Evolutionary conservation across 441 rosid species (phyloP), one percentile per base, ranked within the genome.

Genomic region (Erodium trifolium): DNA sequence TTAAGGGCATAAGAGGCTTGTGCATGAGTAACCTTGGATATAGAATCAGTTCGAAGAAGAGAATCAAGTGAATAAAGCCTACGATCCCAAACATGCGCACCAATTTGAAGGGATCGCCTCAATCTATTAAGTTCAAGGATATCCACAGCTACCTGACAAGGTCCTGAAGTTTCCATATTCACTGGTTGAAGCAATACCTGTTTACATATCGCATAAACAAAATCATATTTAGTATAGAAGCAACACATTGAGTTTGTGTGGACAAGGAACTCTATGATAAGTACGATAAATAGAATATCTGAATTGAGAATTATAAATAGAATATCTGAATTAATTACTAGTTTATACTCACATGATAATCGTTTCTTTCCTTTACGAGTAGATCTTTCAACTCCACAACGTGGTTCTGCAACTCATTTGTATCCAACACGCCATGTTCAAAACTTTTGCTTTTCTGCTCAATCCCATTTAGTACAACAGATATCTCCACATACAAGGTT

Each of bases 71-170:
- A 82, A 84, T 74, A 79, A 9, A 95, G 87, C 63, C 88, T 90
- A 67, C 89, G 86, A 75, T 95, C 97, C 99, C 99, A 95, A 82
- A 88, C 78, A 80, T 83, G 83, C 71, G 97, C 87, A 71, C 87
- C 97, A 78, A 90, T 83, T 65, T 92, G 83, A 68, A 95, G 78
- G 78, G 86, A 97, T 71, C 96, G 80, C 72, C 91, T 86, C 73
- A 92, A 68, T 68, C 87, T 80, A 75, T 95, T 86, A 35, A 92
- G 78, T 78, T 90, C 98, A 76, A 95, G 93, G 79, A 92, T 84
- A 82, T 95, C 98, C 68, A 84, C 76, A 13, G 60, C 72, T 66
- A 81, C 84, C 72, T 85, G 93, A 75, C 88, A 89, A 66, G 79
- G 82, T 67, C 68, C 88, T 47, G 47, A 80, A 68, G 90, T 93